Evolutionary conservation across 345 rosid species (phyloP).

Genomic region (Litchi chinensis): DNA sequence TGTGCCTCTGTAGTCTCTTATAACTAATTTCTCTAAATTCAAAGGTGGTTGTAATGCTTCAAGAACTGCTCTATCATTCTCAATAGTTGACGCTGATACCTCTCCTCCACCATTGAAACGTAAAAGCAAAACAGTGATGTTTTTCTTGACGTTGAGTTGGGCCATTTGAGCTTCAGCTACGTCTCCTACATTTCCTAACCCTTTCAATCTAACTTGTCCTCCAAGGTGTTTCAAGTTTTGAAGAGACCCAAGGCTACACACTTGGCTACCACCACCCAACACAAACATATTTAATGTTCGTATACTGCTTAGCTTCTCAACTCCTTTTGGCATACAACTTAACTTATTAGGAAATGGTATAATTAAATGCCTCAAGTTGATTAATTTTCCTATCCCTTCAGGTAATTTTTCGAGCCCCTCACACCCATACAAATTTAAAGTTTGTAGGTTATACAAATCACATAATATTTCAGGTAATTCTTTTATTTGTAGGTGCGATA

Average conservation of each 20-base stretch:
- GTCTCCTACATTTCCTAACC: neutral
- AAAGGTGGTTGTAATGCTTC: no score
- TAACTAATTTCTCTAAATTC: no score
- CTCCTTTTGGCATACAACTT: neutral
- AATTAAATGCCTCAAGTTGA: neutral
- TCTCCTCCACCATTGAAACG: neutral
- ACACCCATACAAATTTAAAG: no score
- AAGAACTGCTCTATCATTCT: no score
- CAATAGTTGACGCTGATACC: no score
- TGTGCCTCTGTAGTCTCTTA: no score
- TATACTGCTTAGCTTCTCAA: neutral
- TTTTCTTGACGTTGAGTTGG: neutral
- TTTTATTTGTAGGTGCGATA: neutral
- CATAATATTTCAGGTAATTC: no score
- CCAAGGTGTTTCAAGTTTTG: neutral
- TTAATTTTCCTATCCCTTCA: neutral
- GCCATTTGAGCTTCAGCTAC: neutral
- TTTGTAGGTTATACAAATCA: no score
- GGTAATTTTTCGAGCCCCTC: no score
- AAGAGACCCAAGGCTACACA: neutral
- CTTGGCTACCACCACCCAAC: neutral
- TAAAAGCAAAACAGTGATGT: neutral
- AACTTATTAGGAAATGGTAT: accelerated
- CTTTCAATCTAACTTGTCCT: neutral
- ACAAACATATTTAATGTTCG: neutral